phyloP scores from a whole-genome alignment of 106 monocot genomes.

The Gastrodia elata region DNA sequence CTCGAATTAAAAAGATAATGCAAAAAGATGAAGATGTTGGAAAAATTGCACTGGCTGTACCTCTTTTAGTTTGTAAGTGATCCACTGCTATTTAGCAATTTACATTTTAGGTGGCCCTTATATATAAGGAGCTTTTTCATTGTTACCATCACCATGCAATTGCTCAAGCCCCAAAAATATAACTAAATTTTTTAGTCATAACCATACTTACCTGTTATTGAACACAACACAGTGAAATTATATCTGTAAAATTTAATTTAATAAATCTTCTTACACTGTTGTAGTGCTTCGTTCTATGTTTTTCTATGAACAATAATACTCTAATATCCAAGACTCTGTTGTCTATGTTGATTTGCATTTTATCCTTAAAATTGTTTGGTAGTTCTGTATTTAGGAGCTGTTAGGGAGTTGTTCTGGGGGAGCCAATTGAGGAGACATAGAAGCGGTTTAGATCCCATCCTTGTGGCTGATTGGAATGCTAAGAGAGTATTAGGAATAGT shows the following conservation, averaged over 20 bases:
- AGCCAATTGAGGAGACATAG: too few relatives aligned
- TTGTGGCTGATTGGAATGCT: too few relatives aligned
- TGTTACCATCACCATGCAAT: not conserved
- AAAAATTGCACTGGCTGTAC: conserved; percentile 91
- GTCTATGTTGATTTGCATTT: too few relatives aligned
- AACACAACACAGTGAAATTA: not conserved
- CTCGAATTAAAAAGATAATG: conserved; percentile 98
- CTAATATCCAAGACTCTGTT: too few relatives aligned
- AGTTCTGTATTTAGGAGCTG: too few relatives aligned
- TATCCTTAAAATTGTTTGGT: too few relatives aligned
- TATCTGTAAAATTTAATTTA: not conserved
- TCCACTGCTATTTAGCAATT: not conserved
- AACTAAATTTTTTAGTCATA: not conserved
- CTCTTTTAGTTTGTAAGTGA: conserved; percentile 91
- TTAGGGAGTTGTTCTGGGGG: too few relatives aligned
- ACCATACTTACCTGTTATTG: not conserved
- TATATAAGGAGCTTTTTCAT: not conserved
- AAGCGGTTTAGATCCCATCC: too few relatives aligned
- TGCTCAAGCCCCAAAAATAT: not conserved
- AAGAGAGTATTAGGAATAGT: too few relatives aligned
- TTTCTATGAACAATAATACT: too few relatives aligned
- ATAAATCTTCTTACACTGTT: not conserved
- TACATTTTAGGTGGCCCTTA: not conserved
- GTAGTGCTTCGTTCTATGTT: not conserved
- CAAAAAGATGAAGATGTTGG: conserved; percentile 98